Evolutionary conservation across 2,329 filamentous ascomycete genomes (phyloP).

Genomic region (Colletotrichum filicis): DNA sequence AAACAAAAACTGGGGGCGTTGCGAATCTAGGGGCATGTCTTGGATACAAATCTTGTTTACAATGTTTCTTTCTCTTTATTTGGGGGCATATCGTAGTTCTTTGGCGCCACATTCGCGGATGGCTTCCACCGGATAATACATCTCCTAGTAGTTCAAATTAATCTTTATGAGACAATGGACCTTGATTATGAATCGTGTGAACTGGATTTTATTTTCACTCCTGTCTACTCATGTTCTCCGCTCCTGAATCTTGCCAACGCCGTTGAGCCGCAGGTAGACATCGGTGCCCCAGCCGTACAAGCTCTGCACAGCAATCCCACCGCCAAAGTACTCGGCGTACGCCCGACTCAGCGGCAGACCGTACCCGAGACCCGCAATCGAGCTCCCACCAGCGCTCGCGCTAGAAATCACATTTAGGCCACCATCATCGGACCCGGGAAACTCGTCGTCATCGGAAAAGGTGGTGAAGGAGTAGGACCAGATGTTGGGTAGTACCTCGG

Average conservation of each 20-base stretch:
- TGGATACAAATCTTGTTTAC: constrained; percentile 5
- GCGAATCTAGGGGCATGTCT: constrained; percentile 1
- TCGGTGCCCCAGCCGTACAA: constrained; percentile 91
- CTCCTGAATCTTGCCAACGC: constrained; percentile 65
- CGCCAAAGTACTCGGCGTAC: constrained; percentile 98
- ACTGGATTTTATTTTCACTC: neutral
- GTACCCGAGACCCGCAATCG: constrained; percentile 93
- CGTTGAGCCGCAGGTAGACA: constrained; percentile 74
- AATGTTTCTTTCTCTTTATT: neutral
- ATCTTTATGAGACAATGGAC: constrained; percentile 2
- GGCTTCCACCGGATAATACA: constrained; percentile 28
- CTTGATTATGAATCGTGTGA: neutral
- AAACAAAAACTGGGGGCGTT: constrained; percentile 28
- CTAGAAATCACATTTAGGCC: constrained; percentile 81
- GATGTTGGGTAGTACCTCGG: constrained; percentile 84
- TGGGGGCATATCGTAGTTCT: constrained; percentile 6
- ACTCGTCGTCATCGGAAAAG: constrained; percentile 73
- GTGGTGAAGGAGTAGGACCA: constrained; percentile 99
- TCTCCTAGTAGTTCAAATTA: constrained; percentile 26
- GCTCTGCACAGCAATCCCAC: constrained; percentile 94
- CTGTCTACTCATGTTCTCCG: neutral
- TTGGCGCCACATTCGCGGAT: constrained; percentile 7
- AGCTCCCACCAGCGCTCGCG: constrained; percentile 78
- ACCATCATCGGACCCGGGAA: constrained; percentile 64
- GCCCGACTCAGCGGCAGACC: constrained; percentile 90